A percentile compares a stretch with the other conserved stretches of the same genome.
Evolutionary conservation across 257 asterid genomes (phyloP).

Genomic region (Eustoma russellianum): DNA sequence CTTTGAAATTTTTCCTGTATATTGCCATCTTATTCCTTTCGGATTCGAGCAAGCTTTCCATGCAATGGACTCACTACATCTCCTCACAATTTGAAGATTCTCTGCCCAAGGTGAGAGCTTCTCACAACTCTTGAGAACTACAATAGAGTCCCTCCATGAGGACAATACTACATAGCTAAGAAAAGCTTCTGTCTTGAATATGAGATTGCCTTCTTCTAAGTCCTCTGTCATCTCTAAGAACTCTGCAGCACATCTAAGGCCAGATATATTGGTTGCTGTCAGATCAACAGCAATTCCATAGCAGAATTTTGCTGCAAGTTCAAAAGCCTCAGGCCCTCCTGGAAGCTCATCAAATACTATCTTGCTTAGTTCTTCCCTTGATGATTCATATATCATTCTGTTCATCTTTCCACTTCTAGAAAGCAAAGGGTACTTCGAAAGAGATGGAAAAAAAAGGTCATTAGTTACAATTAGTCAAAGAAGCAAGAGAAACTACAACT

Average conservation of each 20-base stretch:
- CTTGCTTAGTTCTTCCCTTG: constrained; percentile 49
- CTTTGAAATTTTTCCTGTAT: constrained; percentile 55
- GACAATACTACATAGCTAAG: constrained; percentile 94
- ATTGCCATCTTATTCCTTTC: constrained; percentile 90
- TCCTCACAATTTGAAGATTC: constrained; percentile 79
- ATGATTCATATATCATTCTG: constrained; percentile 62
- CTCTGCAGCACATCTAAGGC: constrained; percentile 90
- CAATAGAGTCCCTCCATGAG: constrained; percentile 87
- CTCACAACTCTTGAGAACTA: constrained; percentile 72
- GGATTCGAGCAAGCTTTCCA: constrained; percentile 99
- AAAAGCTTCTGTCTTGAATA: constrained; percentile 93
- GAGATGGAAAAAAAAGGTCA: constrained; percentile 1
- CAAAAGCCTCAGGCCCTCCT: constrained; percentile 83
- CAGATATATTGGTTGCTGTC: constrained; percentile 73
- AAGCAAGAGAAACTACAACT: neutral
- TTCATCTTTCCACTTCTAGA: constrained; percentile 85
- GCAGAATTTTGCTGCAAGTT: constrained; percentile 90
- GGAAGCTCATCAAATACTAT: constrained; percentile 64
- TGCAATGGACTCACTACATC: constrained; percentile 93
- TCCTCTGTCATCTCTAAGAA: constrained; percentile 96
- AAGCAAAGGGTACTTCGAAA: constrained; percentile 66
- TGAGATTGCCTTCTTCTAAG: constrained; percentile 87
- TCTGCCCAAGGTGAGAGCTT: constrained; percentile 93
- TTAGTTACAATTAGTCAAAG: constrained; percentile 7
- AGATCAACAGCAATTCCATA: constrained; percentile 85